phyloP scores from a whole-genome alignment of 352 stramenopile species.

The Halophytophthora batemanensis region DNA sequence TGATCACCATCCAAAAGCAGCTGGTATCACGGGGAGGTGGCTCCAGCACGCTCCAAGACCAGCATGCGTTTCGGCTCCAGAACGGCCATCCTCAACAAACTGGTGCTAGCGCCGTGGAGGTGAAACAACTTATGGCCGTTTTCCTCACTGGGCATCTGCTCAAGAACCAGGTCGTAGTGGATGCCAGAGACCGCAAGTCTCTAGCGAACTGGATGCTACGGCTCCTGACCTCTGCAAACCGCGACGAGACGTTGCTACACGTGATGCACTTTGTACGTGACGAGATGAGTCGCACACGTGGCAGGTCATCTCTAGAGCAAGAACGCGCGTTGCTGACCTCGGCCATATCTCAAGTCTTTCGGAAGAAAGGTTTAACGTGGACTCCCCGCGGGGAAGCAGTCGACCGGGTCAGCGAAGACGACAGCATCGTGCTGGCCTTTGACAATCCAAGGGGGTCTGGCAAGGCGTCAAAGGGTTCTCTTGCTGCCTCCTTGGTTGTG shows the following conservation, averaged over 20 bases:
- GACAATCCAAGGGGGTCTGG: neutral
- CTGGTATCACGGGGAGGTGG: slow-evolving; percentile 41
- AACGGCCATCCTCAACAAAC: slow-evolving; percentile 11
- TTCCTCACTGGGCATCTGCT: slow-evolving; percentile 71
- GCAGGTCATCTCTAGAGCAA: slow-evolving; percentile 21
- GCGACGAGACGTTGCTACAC: slow-evolving; percentile 61
- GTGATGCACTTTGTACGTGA: slow-evolving; percentile 58
- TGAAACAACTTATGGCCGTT: slow-evolving; percentile 79
- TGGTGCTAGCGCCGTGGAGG: slow-evolving; percentile 31
- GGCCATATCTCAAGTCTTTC: slow-evolving; percentile 44
- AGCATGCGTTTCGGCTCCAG: slow-evolving; percentile 23
- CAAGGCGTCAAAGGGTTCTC: slow-evolving; percentile 3
- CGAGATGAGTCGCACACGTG: slow-evolving; percentile 28
- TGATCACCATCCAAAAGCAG: slow-evolving; percentile 88
- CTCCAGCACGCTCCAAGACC: slow-evolving; percentile 13
- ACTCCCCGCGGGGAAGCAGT: slow-evolving; percentile 14
- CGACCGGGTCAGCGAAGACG: slow-evolving; percentile 13
- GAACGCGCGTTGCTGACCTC: slow-evolving; percentile 24
- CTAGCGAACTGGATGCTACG: slow-evolving; percentile 66
- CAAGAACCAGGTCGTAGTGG: slow-evolving; percentile 44
- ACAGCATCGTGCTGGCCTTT: slow-evolving; percentile 23
- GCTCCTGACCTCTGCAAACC: slow-evolving; percentile 55
- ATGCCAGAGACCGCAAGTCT: slow-evolving; percentile 57
- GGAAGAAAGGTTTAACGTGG: slow-evolving; percentile 37
- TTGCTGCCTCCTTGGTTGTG: slow-evolving; percentile 20